phyloP scores from a whole-genome alignment of 495 filamentous ascomycete genomes.

The Rusavskia elegans region DNA sequence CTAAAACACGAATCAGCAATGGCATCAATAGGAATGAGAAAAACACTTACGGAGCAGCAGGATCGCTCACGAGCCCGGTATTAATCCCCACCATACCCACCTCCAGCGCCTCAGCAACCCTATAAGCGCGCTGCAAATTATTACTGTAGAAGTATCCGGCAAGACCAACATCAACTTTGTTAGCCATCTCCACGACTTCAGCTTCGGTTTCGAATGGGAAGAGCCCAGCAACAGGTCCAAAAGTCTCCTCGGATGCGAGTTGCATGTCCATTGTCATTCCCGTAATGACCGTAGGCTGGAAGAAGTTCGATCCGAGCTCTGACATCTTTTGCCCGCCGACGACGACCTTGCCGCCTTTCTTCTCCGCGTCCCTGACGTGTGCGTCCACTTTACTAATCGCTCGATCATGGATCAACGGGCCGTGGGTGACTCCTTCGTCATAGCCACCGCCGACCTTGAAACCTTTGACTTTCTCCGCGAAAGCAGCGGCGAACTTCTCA shows the following conservation, averaged over 20 bases:
- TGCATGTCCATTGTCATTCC: constrained; percentile 72
- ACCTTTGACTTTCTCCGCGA: constrained; percentile 55
- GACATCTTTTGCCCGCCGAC: constrained; percentile 52
- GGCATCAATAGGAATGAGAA: neutral
- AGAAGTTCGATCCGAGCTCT: constrained; percentile 61
- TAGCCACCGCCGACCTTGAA: constrained; percentile 72
- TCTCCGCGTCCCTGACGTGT: constrained; percentile 61
- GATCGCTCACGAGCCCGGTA: constrained; percentile 69
- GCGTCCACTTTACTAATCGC: constrained; percentile 61
- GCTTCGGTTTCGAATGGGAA: constrained; percentile 71
- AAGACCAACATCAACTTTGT: constrained; percentile 59
- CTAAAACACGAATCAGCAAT: constrained; percentile 19
- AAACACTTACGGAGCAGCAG: constrained; percentile 44
- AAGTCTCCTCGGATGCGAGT: constrained; percentile 68
- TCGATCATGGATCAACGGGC: constrained; percentile 64
- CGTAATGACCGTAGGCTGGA: constrained; percentile 63
- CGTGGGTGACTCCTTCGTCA: constrained; percentile 54
- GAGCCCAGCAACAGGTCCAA: constrained; percentile 73
- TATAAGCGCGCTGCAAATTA: constrained; percentile 54
- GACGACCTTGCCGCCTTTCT: constrained; percentile 56
- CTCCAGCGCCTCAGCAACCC: constrained; percentile 73
- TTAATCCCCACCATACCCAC: constrained; percentile 86
- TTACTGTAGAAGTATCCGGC: constrained; percentile 77
- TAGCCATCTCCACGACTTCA: constrained; percentile 69
- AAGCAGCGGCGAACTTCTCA: constrained; percentile 53